Conservation (phyloP, 345 rosid genomes). For the Viola odorata region DNA sequence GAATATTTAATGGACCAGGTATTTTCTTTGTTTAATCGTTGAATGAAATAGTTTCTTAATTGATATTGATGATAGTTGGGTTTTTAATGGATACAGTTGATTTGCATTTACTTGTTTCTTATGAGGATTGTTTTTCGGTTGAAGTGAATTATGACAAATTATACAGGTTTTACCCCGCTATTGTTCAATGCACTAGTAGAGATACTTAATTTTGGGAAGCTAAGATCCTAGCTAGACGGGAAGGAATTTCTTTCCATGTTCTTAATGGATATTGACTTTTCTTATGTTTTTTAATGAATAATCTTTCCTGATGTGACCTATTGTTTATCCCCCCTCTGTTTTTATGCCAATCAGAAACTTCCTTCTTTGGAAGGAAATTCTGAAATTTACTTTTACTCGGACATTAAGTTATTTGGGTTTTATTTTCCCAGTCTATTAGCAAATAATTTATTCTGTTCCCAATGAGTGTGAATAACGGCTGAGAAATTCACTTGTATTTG, state of each 20-base stretch:
- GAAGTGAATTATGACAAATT: not conserved
- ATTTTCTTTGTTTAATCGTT: conserved; percentile 11
- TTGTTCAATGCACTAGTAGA: too few species aligned
- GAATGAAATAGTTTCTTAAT: conserved; percentile 1
- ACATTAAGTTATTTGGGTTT: too few species aligned
- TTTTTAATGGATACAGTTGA: not conserved
- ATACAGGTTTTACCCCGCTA: too few species aligned
- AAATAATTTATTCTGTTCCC: too few species aligned
- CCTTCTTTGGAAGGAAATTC: too few species aligned
- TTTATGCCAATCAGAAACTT: too few species aligned
- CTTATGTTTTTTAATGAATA: too few species aligned
- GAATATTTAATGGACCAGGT: conserved; percentile 70
- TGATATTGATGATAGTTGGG: not conserved
- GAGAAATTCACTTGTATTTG: not conserved
- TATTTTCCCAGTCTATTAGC: too few species aligned
- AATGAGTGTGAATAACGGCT: not conserved
- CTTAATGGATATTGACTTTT: not conserved
- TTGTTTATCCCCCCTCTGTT: not conserved
- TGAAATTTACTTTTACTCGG: not conserved
- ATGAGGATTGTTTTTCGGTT: not conserved
- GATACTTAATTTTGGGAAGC: not conserved
- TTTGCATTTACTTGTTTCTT: not conserved
- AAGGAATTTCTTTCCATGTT: not conserved
- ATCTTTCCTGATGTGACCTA: too few species aligned
- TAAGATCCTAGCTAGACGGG: not conserved